phyloP scores from a whole-genome alignment of 2,329 filamentous ascomycete genomes.

The Diaporthe sp. region DNA sequence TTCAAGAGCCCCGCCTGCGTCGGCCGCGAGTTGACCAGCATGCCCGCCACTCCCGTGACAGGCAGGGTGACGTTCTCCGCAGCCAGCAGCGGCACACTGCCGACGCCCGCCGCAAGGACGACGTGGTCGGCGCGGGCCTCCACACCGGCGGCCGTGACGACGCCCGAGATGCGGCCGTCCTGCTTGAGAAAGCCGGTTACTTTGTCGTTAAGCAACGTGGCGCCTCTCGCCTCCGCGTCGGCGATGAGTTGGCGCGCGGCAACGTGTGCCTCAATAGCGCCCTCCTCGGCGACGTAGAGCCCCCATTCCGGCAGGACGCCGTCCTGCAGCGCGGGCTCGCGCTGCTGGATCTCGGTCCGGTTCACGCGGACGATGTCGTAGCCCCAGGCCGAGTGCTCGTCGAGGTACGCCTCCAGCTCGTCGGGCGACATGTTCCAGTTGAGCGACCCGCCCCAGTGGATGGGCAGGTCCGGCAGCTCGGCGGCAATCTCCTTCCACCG shows the following conservation, averaged over 20 bases:
- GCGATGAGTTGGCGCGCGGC: conserved; percentile 43
- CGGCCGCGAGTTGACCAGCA: conserved; percentile 48
- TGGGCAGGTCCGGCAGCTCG: conserved; percentile 43
- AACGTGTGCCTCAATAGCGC: conserved; percentile 47
- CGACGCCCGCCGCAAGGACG: conserved; percentile 48
- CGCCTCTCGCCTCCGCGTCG: conserved; percentile 40
- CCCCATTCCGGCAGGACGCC: conserved; percentile 35
- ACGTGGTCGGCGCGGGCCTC: conserved; percentile 45
- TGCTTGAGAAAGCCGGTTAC: conserved; percentile 40
- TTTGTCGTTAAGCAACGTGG: conserved; percentile 36
- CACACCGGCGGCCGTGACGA: conserved; percentile 39
- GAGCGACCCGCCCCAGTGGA: conserved; percentile 46
- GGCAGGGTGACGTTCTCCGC: conserved; percentile 44
- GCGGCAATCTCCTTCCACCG: conserved; percentile 44
- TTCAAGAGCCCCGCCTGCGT: conserved; percentile 40
- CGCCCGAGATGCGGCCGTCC: conserved; percentile 38
- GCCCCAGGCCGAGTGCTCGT: conserved; percentile 45
- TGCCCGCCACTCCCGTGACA: conserved; percentile 42
- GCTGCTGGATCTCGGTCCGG: conserved; percentile 39
- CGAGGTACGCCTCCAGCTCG: conserved; percentile 42
- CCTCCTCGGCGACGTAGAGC: conserved; percentile 66
- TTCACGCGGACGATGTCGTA: conserved; percentile 45
- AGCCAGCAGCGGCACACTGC: conserved; percentile 44
- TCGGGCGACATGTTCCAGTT: conserved; percentile 43
- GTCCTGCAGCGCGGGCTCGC: conserved; percentile 43